Evolutionary conservation across 495 filamentous ascomycete genomes (phyloP).

Genomic region (Venustampulla echinocandica): DNA sequence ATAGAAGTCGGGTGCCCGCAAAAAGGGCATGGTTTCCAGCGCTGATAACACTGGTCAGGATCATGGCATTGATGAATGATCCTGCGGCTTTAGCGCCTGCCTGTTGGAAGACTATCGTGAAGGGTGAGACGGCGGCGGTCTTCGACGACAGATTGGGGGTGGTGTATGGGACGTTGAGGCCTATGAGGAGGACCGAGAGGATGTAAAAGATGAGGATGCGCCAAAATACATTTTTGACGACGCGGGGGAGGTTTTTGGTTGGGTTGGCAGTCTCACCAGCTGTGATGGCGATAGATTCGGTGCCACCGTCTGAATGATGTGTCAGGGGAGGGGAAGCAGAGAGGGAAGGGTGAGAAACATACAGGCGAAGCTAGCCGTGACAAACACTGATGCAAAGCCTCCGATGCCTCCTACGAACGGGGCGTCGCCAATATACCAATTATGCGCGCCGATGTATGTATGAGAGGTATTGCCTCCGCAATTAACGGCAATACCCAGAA

Average conservation of each 20-base stretch:
- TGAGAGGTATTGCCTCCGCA: conserved; percentile 39
- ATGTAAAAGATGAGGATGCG: conserved; percentile 73
- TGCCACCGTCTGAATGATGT: conserved; percentile 44
- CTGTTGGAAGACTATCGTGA: conserved; percentile 59
- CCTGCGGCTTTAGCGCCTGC: conserved; percentile 56
- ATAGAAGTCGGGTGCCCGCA: conserved; percentile 53
- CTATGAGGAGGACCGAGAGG: conserved; percentile 50
- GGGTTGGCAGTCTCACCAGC: conserved; percentile 67
- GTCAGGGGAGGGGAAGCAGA: conserved; percentile 5
- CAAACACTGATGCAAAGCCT: conserved; percentile 51
- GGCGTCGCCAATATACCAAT: conserved; percentile 46
- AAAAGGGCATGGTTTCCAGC: conserved; percentile 57
- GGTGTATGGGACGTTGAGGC: conserved; percentile 49
- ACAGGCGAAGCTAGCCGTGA: conserved; percentile 32
- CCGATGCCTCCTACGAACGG: conserved; percentile 53
- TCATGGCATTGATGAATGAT: conserved; percentile 58
- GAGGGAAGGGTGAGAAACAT: conserved; percentile 38
- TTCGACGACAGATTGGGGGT: conserved; percentile 35
- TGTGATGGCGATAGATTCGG: conserved; percentile 48
- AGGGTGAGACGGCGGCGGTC: conserved; percentile 45
- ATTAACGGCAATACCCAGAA: conserved; percentile 44
- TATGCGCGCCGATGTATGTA: conserved; percentile 36
- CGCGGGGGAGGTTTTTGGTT: conserved; percentile 66
- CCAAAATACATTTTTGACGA: conserved; percentile 55
- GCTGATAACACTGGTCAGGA: conserved; percentile 64